These are phyloP conservation scores for Fusarium sp. DNA, from an alignment of 2,329 filamentous ascomycete genomes.

Conservation along the genomic window DNA sequence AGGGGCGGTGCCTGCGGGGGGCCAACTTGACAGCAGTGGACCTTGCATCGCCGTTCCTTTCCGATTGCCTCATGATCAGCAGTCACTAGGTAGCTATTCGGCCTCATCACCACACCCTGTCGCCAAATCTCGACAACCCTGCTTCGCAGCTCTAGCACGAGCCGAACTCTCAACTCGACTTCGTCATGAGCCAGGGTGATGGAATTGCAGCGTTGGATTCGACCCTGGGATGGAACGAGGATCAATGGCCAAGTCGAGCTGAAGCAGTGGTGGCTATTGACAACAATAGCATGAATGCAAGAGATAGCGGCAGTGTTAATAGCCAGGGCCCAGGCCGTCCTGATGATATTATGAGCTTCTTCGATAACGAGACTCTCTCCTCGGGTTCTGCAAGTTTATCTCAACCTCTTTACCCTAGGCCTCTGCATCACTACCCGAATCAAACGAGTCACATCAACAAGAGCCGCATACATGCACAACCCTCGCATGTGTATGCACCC, in stretches of 20 bases:
- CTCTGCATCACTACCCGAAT: slow-evolving; percentile 29
- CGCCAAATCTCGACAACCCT: slow-evolving; percentile 32
- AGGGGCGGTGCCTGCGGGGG: slow-evolving; percentile 17
- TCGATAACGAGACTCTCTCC: slow-evolving; percentile 41
- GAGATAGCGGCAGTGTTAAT: slow-evolving; percentile 21
- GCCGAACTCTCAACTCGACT: slow-evolving; percentile 20
- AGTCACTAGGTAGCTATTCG: slow-evolving; percentile 23
- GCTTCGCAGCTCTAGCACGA: slow-evolving; percentile 23
- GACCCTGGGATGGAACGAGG: slow-evolving; percentile 34
- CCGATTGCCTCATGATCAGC: slow-evolving; percentile 41
- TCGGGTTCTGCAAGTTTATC: slow-evolving; percentile 33
- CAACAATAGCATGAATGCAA: slow-evolving; percentile 17
- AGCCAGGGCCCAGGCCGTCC: slow-evolving; percentile 23
- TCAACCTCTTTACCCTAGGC: slow-evolving; percentile 28
- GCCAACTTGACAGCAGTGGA: slow-evolving; percentile 36
- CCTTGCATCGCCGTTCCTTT: slow-evolving; percentile 38
- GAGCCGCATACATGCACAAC: slow-evolving; percentile 24
- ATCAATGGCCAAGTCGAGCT: slow-evolving; percentile 22
- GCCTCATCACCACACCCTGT: slow-evolving; percentile 38
- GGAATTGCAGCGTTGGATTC: slow-evolving; percentile 30
- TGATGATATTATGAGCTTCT: slow-evolving; percentile 40
- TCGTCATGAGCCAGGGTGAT: slow-evolving; percentile 40
- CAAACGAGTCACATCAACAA: slow-evolving; percentile 19
- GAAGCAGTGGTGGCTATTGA: slow-evolving; percentile 20
- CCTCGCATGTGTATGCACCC: slow-evolving; percentile 28